Conservation (phyloP, 106 monocot genomes). For the Allium fistulosum region DNA sequence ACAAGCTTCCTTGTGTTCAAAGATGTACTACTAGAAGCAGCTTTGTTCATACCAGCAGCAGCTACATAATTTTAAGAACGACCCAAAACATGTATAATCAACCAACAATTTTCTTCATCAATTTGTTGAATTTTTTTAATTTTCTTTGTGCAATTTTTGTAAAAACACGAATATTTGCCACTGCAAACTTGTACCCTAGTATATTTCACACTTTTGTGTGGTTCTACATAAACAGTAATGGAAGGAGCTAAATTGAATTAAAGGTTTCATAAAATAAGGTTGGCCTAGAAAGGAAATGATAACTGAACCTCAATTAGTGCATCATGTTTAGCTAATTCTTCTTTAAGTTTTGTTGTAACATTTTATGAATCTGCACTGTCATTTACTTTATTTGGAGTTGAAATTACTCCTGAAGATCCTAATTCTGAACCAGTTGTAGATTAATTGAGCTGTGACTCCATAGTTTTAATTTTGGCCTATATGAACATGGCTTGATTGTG, state of each 20-base stretch:
- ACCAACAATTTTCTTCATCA: constrained; percentile 60
- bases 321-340: constrained; percentile 87
- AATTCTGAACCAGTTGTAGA: constrained; percentile 48
- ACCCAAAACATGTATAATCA: no score
- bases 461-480: constrained; percentile 58
- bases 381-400: constrained; percentile 32
- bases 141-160: constrained; percentile 94
- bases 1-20: no score
- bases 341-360: constrained; percentile 82
- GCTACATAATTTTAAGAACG: no score
- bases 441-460: constrained; percentile 66
- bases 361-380: constrained; percentile 49
- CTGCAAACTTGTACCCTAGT: no score
- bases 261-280: no score
- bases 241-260: background rate
- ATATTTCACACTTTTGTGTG: no score
- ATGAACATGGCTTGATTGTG: background rate
- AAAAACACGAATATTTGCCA: background rate
- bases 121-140: constrained; percentile 92
- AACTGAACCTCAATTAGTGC: constrained; percentile 78
- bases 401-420: constrained; percentile 40
- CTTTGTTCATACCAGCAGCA: no score
- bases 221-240: background rate
- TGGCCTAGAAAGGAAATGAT: no score
- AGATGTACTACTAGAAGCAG: no score